Evolutionary conservation across 108 stramenopile species (phyloP), one percentile per base, ranked within the genome.

Genomic region (Nannochloropsis gaditana): DNA sequence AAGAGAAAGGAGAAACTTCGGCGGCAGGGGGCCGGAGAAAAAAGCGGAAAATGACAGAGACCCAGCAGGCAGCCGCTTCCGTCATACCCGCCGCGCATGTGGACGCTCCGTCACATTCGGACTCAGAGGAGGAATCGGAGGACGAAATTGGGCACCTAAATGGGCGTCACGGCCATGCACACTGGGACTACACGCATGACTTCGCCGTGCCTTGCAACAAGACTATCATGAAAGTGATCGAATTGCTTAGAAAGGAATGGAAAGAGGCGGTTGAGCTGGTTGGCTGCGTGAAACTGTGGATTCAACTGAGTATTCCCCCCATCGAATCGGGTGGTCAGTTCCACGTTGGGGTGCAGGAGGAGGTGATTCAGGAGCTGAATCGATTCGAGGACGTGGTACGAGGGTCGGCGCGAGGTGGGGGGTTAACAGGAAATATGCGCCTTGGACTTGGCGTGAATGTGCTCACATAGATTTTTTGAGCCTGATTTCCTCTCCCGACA

Each of bases 81-180:
- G 31, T 31, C 31, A 31, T 31, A 31, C 31, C 31, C 31, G 59
- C 59, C 4, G 59, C 8, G 59, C 19, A 15, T 2, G 19, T n/a
- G 15, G n/a, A 15, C 59, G 59, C 59, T 4, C 15, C n/a, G 15
- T 15, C 59, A 8, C 59, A 73, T n/a, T 73, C 59, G 19, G 59
- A 73, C 59, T 73, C 59, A n/a, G 59, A 73, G 59, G 59, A 73
- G 59, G 59, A 73, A n/a, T 73, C 59, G 19, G 59, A 73, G 59
- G 59, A 73, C 59, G 59, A 73, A 73, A 6, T 73, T 15, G 59
- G 59, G 5, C 59, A 73, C 3, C n/a, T 73, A n/a, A 73, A 73
- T 73, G 59, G 59, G 59, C 59, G 59, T 15, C 59, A 73, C 8
- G 59, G 15, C 19, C 59, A 73, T 73, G 59, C 59, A 3, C 59